Conservation (phyloP, 225 moss, liverwort and hornwort species). For the Rhytidiadelphus loreus region DNA sequence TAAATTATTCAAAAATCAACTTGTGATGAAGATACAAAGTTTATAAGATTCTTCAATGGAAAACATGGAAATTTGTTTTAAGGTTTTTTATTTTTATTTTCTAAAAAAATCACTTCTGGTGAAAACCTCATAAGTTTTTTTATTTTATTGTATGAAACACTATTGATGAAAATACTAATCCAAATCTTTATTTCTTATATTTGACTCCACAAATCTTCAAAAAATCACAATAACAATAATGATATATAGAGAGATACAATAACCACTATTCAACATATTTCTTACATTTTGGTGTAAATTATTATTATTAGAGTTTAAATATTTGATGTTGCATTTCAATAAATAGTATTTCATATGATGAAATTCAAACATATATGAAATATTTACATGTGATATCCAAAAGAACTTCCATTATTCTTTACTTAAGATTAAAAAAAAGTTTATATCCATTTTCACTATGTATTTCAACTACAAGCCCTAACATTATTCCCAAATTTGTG, state of each 20-base stretch:
- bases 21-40: background rate
- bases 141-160: background rate
- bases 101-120: fast-evolving
- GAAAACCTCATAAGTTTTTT: background rate
- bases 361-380: background rate
- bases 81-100: background rate
- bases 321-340: background rate
- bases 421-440: background rate
- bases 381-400: fast-evolving
- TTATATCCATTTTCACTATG: background rate
- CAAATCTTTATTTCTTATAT: background rate
- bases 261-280: background rate
- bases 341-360: background rate
- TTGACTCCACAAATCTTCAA: background rate
- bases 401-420: background rate
- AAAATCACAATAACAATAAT: background rate
- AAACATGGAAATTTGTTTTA: background rate
- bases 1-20: background rate
- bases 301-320: background rate
- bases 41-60: background rate
- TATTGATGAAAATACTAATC: background rate
- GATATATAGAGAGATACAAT: too few relatives aligned
- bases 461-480: background rate
- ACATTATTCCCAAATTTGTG: background rate
- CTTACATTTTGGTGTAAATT: background rate